Evolutionary conservation across 306 rosid genomes (phyloP).

Genomic region (Acacia melanoxylon): DNA sequence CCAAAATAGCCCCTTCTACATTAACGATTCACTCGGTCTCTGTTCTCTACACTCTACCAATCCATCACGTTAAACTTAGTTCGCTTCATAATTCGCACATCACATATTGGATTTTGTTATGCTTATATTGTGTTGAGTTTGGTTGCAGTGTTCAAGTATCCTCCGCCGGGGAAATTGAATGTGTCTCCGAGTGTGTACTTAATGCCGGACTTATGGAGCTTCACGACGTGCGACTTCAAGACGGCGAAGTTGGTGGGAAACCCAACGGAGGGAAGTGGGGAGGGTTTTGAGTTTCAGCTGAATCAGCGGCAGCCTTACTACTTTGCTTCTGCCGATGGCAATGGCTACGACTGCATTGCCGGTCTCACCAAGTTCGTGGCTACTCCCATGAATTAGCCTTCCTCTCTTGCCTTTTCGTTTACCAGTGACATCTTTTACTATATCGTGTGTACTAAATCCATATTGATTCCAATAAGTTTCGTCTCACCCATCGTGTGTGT

Average conservation of each 20-base stretch:
- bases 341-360: conserved; percentile 50
- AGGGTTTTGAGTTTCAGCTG: conserved; percentile 47
- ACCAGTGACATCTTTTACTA: not conserved
- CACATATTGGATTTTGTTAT: not conserved
- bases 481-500: not conserved
- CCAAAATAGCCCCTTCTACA: conserved; percentile 58
- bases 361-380: conserved; percentile 55
- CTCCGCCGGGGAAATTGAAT: conserved; percentile 25
- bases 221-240: conserved; percentile 45
- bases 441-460: not conserved
- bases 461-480: not conserved
- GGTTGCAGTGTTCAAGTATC: conserved; percentile 58
- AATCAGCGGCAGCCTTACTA: conserved; percentile 55
- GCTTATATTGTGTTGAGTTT: not conserved
- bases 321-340: conserved; percentile 49
- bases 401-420: not conserved
- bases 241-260: conserved; percentile 50
- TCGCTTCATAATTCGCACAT: not conserved
- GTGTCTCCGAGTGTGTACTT: conserved; percentile 45
- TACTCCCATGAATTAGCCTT: conserved; percentile 21
- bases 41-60: conserved; percentile 10
- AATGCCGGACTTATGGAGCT: conserved; percentile 53
- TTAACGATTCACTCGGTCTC: conserved; percentile 54
- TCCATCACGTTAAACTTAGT: not conserved
- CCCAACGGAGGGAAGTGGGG: conserved; percentile 37